These are phyloP conservation scores for Litsea cubeba DNA, from an alignment of 164 flowering plant genomes.

Conservation along the genomic window DNA sequence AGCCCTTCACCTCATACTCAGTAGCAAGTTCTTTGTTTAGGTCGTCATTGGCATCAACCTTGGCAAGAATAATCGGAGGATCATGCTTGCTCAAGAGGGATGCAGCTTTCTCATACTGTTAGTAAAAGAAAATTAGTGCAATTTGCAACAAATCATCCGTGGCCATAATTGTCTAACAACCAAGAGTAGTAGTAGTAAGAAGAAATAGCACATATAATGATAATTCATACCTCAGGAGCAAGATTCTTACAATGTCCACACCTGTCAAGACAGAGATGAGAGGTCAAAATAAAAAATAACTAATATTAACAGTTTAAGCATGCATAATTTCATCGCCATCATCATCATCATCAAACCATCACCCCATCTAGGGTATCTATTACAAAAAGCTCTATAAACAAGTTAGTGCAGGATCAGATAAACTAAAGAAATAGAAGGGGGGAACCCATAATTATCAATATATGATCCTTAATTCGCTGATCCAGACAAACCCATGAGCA, in stretches of 20 bases:
- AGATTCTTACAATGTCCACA: conserved; percentile 94
- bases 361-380: no score
- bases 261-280: conserved; percentile 35
- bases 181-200: neutral
- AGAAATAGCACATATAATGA: neutral
- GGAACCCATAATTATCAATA: no score
- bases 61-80: conserved; percentile 68
- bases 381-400: no score
- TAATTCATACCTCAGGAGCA: conserved; percentile 77
- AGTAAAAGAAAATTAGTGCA: conserved; percentile 3
- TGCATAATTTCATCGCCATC: no score
- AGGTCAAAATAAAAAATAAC: no score
- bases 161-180: no score
- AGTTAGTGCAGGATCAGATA: no score
- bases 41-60: conserved; percentile 84
- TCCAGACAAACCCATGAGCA: no score
- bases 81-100: conserved; percentile 54
- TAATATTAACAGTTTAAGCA: no score
- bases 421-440: no score
- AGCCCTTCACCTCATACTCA: conserved; percentile 59
- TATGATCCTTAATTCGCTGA: no score
- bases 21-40: conserved; percentile 59
- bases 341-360: no score
- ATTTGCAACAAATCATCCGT: neutral
- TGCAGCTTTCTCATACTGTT: conserved; percentile 93